Percentiles rank a stretch among this genome's conserved stretches.
Evolutionary conservation across 2,329 filamentous ascomycete species (phyloP).

Genomic region (Diatrype stigma): DNA sequence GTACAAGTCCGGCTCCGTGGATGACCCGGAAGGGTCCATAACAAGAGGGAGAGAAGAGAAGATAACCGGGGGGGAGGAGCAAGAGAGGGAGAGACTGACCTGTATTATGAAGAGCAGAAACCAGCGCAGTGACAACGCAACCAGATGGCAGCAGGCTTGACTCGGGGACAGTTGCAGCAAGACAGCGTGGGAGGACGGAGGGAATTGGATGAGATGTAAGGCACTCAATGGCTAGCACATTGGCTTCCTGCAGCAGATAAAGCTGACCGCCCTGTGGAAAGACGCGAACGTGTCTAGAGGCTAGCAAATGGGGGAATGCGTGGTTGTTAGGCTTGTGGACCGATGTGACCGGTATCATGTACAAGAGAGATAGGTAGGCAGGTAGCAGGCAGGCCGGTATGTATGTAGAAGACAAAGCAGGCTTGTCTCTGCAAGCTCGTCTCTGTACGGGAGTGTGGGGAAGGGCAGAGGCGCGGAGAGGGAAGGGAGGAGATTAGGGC

Average conservation of each 20-base stretch:
- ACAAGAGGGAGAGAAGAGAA: conserved; percentile 17
- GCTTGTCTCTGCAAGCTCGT: conserved; percentile 2
- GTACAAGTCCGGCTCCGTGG: conserved; percentile 29
- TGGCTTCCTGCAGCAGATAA: conserved; percentile 23
- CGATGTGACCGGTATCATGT: conserved; percentile 28
- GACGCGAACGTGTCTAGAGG: conserved; percentile 25
- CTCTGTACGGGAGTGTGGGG: conserved; percentile 19
- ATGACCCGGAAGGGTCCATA: conserved; percentile 35
- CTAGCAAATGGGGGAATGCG: conserved; percentile 27
- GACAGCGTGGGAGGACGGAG: conserved; percentile 27
- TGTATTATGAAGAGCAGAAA: conserved; percentile 31
- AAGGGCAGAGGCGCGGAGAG: conserved; percentile 20
- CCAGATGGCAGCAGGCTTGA: conserved; percentile 14
- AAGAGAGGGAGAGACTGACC: conserved; percentile 26
- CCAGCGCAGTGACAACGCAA: conserved; percentile 27
- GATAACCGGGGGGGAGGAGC: conserved; percentile 14
- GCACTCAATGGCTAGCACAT: conserved; percentile 27
- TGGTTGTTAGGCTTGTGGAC: conserved; percentile 18
- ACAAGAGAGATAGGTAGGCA: conserved; percentile 8
- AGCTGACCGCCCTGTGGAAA: conserved; percentile 27
- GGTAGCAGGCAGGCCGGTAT: not conserved
- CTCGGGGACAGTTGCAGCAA: conserved; percentile 26
- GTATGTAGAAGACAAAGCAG: not conserved
- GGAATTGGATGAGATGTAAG: conserved; percentile 23
- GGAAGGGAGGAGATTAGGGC: conserved; percentile 10